Base-by-base conservation (phyloP, 2,329 filamentous ascomycete genomes). In the Pestalotiopsis sp. region DNA sequence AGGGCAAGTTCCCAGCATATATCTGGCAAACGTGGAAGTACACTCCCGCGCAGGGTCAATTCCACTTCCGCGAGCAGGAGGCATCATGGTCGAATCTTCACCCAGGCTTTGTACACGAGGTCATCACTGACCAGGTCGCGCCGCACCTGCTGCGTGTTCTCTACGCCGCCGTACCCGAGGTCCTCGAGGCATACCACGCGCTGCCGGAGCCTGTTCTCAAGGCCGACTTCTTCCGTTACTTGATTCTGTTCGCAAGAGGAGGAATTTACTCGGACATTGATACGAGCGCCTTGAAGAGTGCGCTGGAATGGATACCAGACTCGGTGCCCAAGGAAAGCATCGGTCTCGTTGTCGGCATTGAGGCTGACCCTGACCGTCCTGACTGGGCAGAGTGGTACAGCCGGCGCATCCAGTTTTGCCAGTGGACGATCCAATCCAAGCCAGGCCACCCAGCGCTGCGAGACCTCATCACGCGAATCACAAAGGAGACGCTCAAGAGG, bases 21-120 rank as follows among this genome's bases (percentile, higher is more conserved):
- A 97, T 99, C 77, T 99, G 96, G 96, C 96, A 99, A 85, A 99
- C 96, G 14, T 99, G 96, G 96, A 98, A 97, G 80, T 91, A 90
- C 76, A 93, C 90, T 0, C 95, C 95, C 0, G 88, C 91, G 1
- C 92, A 93, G 25, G 86, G 89, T 64, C 86, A 93, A 70, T 99
- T 99, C 78, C 82, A 85, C 23, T 95, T 97, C 77, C 91, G 95
- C 70, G 90, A 92, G 61, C 87, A 94, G 69, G 96, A 98, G 82
- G 93, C 93, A 14, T 94, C 92, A 70, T 99, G 96, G 96, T 92
- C 93, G 9, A 87, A 93, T 73, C 83, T 92, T 75, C 94, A 99
- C 79, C 95, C 95, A 0, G 91, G 91, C 25, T 99, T 99, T 77
- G 90, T 98, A 31, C 96, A 99, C 83, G 95, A 99, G 82, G 94